These are phyloP conservation scores for Isochrysis galbana DNA, from an alignment of 78 protist species.

Conservation along the genomic window DNA sequence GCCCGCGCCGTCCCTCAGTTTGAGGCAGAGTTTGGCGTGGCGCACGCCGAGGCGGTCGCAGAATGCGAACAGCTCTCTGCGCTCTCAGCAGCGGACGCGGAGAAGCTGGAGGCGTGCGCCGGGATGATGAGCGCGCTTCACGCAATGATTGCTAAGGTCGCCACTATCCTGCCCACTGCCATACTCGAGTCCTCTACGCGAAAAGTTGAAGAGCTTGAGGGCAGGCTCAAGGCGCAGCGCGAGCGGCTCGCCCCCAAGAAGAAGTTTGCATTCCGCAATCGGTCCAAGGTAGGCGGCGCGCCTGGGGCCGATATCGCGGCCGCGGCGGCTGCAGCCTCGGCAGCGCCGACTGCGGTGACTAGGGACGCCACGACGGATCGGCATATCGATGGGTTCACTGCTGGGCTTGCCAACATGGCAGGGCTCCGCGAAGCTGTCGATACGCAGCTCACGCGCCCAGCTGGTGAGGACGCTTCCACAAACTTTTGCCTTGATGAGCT, in stretches of 20 bases:
- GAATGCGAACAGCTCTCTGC: neutral
- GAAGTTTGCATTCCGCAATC: neutral
- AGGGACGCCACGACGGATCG: neutral
- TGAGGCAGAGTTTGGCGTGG: too few relatives aligned
- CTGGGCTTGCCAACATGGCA: neutral
- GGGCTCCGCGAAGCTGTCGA: neutral
- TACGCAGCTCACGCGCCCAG: neutral
- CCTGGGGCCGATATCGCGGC: neutral
- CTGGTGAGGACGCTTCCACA: neutral
- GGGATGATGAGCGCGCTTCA: neutral
- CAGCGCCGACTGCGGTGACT: neutral
- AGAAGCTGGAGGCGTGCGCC: neutral
- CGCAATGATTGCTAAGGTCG: neutral
- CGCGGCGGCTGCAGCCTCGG: neutral
- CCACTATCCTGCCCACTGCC: neutral
- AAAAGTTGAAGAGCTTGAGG: neutral
- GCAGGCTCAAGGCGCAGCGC: neutral
- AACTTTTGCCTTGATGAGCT: neutral
- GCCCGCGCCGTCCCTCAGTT: too few relatives aligned
- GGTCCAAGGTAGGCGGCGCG: neutral
- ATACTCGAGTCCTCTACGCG: neutral
- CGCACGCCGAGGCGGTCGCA: neutral
- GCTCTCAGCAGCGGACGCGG: neutral
- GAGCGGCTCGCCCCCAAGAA: slow-evolving; percentile 4
- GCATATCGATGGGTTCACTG: neutral